Evolutionary conservation across 2,329 filamentous ascomycete species (phyloP).

Genomic region (Aspergillus awamori): DNA sequence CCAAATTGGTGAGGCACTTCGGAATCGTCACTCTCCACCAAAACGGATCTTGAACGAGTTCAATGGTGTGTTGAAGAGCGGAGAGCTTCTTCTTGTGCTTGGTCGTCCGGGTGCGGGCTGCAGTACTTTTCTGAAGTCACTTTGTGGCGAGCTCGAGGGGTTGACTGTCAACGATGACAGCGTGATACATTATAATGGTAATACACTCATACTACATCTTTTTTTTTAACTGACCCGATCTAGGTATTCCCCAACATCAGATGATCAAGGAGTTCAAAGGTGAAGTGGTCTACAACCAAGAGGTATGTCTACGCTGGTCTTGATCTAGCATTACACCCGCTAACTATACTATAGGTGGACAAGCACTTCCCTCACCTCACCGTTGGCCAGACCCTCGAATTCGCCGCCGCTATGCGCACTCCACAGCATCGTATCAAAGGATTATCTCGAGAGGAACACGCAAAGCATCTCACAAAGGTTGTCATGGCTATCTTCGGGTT

Average conservation of each 20-base stretch:
- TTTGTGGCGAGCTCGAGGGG: constrained; percentile 78
- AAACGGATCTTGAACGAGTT: constrained; percentile 14
- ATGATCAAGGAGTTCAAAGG: constrained; percentile 43
- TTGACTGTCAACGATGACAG: constrained; percentile 69
- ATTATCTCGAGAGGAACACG: background rate
- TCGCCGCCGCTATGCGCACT: constrained; percentile 67
- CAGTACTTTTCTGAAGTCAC: constrained; percentile 79
- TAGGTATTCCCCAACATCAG: constrained; percentile 31
- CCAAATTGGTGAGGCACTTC: constrained; percentile 2
- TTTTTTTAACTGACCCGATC: background rate
- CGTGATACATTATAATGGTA: constrained; percentile 77
- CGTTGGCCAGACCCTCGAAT: constrained; percentile 75
- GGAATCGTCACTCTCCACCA: background rate
- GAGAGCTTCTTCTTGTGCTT: constrained; percentile 56
- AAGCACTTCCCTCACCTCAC: constrained; percentile 66
- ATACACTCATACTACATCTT: background rate
- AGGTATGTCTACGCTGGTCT: constrained; percentile 7
- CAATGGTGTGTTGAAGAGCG: constrained; percentile 50
- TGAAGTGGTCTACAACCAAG: constrained; percentile 39
- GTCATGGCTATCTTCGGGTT: constrained; percentile 40
- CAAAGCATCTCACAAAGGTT: constrained; percentile 31
- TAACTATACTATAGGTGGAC: constrained; percentile 72
- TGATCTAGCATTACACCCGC: constrained; percentile 59
- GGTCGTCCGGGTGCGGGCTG: constrained; percentile 57
- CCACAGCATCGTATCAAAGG: constrained; percentile 28